Evolutionary conservation across 2,329 filamentous ascomycete species (phyloP).

Genomic region (Ophiostoma himal-ulmi): DNA sequence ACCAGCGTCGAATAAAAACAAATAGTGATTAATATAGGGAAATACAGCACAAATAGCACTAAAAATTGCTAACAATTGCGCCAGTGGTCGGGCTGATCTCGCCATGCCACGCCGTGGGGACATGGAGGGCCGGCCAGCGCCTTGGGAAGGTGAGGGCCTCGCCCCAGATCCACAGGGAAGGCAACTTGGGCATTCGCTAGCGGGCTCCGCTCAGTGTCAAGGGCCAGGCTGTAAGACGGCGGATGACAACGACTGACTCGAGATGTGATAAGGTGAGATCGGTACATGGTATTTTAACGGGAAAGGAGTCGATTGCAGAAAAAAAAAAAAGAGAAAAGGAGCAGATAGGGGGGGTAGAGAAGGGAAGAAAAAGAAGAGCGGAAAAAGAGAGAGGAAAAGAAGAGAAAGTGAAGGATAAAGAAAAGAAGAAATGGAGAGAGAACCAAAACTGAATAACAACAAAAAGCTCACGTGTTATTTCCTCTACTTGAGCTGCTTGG

Average conservation of each 20-base stretch:
- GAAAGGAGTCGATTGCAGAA: neutral
- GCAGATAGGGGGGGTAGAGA: neutral
- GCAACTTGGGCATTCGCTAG: neutral
- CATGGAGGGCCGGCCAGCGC: no score
- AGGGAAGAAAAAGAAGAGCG: neutral
- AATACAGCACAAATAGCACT: neutral
- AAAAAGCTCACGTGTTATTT: constrained; percentile 5
- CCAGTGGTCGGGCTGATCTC: constrained; percentile 21
- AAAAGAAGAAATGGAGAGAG: neutral
- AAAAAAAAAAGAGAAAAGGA: neutral
- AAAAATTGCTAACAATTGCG: constrained; percentile 15
- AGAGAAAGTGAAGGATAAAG: neutral
- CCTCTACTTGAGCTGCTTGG: constrained; percentile 11
- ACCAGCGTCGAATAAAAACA: neutral
- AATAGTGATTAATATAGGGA: neutral
- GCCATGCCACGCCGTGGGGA: constrained; percentile 15
- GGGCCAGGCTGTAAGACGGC: neutral
- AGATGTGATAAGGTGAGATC: neutral
- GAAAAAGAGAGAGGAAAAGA: neutral
- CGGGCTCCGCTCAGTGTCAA: constrained; percentile 6
- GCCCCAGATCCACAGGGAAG: constrained; percentile 3
- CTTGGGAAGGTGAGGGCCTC: constrained; percentile 8
- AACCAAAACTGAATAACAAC: neutral
- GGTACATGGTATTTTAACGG: no score
- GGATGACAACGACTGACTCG: neutral